Base-by-base conservation (phyloP, 768 basidiomycete species). In the Leucocoprinus leucothites region DNA sequence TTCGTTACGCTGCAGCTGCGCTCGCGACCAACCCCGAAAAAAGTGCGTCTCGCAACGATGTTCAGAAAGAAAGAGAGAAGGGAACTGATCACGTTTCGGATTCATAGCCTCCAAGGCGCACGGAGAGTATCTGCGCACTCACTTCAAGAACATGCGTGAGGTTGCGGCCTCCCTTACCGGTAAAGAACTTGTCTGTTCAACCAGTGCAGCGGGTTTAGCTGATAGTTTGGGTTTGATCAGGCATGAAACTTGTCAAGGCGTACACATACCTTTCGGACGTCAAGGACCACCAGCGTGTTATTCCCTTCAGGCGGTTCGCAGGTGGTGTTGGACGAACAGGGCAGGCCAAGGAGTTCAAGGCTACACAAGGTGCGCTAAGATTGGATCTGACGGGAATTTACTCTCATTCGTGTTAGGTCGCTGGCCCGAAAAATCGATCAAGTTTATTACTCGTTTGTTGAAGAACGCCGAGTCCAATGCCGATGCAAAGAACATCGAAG, bases 71-170 rank as follows among this genome's bases (percentile, higher is more conserved):
- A 11, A 31, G 31, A 31, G 11, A 5, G 31, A 5, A 5, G 31
- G 11, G 31, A 31, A 11, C 31, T 31, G 31, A 31, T 31, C 11
- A 24, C 31, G 31, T 9, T 14, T 28, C 9, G n/a, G 24, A 38
- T 48, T 41, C 19, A 36, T 25, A 96, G 93, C 91, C 71, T 86
- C 95, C 67, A 89, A 84, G 68, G 89, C 95, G 57, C 89, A 90
- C 67, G 94, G 94, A 66, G 94, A 96, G 79, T 94, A 98, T 82
- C 85, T 97, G 69, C 91, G 95, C 66, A 98, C 97, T 46, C 96
- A 98, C 80, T 99, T 97, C 87, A 99, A 99, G 89, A 99, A 98
- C 85, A 98, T 97, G 93, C 87, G 92, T 60, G 97, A 99, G 76
- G 97, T 98, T 54, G 95, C 91, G 49, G 96, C 96, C 61, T 94